These are phyloP conservation scores for Alternaria arborescens DNA, from an alignment of 2,329 filamentous ascomycete genomes.

Conservation along the genomic window DNA sequence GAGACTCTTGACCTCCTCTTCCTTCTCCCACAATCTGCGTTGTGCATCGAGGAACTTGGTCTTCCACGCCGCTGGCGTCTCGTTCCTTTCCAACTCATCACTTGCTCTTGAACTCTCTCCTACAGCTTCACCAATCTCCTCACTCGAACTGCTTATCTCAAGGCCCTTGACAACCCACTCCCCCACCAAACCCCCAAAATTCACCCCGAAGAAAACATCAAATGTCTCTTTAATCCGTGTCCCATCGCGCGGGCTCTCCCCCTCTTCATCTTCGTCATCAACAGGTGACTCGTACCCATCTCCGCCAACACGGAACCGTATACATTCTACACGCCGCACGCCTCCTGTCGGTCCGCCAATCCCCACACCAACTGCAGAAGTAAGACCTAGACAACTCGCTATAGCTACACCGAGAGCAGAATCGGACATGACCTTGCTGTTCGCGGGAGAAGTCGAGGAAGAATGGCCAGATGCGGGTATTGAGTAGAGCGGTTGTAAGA, in stretches of 20 bases:
- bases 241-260: constrained; percentile 8
- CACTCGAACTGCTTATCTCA: neutral
- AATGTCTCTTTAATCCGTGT: constrained; percentile 50
- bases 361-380: constrained; percentile 49
- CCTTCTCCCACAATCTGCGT: constrained; percentile 44
- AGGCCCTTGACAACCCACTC: constrained; percentile 56
- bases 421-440: constrained; percentile 44
- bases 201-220: constrained; percentile 55
- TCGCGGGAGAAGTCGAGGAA: constrained; percentile 18
- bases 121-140: neutral
- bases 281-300: constrained; percentile 53
- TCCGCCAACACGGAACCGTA: constrained; percentile 52
- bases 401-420: constrained; percentile 52
- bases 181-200: constrained; percentile 53
- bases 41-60: constrained; percentile 46
- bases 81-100: constrained; percentile 19
- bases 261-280: constrained; percentile 52
- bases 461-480: constrained; percentile 30
- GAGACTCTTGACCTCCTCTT: constrained; percentile 46
- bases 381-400: constrained; percentile 54
- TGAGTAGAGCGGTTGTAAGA: constrained; percentile 51
- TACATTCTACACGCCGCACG: constrained; percentile 53
- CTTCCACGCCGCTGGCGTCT: constrained; percentile 43
- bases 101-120: constrained; percentile 19
- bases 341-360: constrained; percentile 42